These are phyloP conservation scores for Fraxinus americana DNA, from an alignment of 257 asterid genomes.

Conservation along the genomic window DNA sequence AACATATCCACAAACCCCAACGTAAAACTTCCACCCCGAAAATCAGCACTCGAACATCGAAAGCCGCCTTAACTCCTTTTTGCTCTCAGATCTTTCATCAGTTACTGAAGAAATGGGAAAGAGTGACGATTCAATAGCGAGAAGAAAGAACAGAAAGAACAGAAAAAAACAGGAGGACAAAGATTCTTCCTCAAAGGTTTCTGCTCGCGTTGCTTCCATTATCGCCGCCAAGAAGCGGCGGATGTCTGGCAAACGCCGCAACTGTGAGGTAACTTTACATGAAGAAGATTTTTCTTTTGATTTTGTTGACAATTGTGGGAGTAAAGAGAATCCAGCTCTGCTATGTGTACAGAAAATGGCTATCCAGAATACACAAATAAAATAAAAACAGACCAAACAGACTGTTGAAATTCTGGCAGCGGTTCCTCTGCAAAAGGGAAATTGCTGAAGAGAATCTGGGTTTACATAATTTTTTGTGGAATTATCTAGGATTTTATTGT, in stretches of 20 bases:
- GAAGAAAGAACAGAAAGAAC: conserved; percentile 38
- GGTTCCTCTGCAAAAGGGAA: no score
- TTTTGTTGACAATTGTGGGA: not conserved
- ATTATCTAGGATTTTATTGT: not conserved
- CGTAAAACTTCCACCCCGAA: not conserved
- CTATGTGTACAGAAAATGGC: no score
- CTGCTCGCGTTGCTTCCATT: conserved; percentile 46
- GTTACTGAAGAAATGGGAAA: conserved; percentile 35
- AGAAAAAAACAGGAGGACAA: conserved; percentile 28
- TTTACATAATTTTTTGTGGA: not conserved
- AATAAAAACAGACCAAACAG: no score
- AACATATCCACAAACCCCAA: conserved; percentile 22
- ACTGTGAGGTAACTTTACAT: conserved; percentile 42
- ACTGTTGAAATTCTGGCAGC: no score
- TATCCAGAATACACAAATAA: no score
- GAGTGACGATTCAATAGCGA: conserved; percentile 45
- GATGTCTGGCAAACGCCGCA: conserved; percentile 49
- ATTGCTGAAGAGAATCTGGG: not conserved
- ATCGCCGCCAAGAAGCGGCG: conserved; percentile 61
- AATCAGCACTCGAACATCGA: not conserved
- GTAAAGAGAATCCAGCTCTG: not conserved
- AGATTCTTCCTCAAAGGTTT: conserved; percentile 27
- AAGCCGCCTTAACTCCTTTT: conserved; percentile 27
- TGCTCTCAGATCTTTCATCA: not conserved
- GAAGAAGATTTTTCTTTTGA: not conserved